These are phyloP conservation scores for Candida coleopterorum DNA, from an alignment of 805 yeast species.

Conservation along the genomic window DNA sequence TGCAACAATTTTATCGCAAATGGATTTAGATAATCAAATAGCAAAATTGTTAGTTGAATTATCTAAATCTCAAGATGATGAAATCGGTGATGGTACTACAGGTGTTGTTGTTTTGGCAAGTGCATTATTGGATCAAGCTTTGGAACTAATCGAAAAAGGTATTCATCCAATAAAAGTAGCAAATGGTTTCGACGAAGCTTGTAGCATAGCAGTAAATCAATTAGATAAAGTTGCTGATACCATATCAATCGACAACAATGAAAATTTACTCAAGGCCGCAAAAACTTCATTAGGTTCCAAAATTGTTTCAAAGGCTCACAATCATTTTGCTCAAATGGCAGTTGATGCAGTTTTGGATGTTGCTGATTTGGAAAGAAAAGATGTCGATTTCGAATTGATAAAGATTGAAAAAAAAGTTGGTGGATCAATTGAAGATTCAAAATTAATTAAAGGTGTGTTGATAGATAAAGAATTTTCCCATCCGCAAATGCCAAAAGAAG, in stretches of 20 bases:
- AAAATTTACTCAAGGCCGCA: conserved; percentile 81
- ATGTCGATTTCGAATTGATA: conserved; percentile 94
- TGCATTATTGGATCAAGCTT: conserved; percentile 89
- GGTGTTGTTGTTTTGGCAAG: conserved; percentile 97
- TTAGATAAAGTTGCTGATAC: conserved; percentile 73
- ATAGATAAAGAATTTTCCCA: conserved; percentile 96
- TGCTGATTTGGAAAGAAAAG: conserved; percentile 86
- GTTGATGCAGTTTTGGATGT: conserved; percentile 93
- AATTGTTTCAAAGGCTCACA: conserved; percentile 90
- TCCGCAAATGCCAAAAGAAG: conserved; percentile 91
- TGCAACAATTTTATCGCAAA: conserved; percentile 91
- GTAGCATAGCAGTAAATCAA: conserved; percentile 78
- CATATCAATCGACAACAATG: conserved; percentile 47
- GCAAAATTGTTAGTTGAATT: conserved; percentile 93
- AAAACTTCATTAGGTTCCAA: conserved; percentile 93
- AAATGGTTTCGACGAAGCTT: conserved; percentile 95
- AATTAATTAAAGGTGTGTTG: conserved; percentile 83
- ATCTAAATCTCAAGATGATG: conserved; percentile 94
- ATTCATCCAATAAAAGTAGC: conserved; percentile 97
- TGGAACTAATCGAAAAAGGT: conserved; percentile 91
- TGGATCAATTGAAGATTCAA: conserved; percentile 84
- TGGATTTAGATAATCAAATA: conserved; percentile 94
- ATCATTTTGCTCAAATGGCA: conserved; percentile 93
- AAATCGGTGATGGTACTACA: conserved; percentile 98
- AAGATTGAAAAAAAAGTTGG: conserved; percentile 95